Evolutionary conservation across 495 filamentous ascomycete genomes (phyloP).

Genomic region (Poronia punctata): DNA sequence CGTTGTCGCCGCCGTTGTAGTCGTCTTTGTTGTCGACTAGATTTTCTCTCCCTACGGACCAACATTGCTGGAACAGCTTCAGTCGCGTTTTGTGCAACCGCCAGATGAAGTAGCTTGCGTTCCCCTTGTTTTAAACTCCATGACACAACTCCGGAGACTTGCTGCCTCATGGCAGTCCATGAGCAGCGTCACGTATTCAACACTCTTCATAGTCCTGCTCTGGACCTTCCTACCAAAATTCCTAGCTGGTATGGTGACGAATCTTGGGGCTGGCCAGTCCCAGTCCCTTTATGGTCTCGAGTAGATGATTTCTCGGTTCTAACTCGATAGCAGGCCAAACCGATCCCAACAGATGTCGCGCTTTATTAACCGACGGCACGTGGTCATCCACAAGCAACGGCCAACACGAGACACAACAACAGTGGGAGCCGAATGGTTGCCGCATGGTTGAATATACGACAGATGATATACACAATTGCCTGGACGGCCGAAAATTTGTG

Average conservation of each 20-base stretch:
- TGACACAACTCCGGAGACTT: constrained; percentile 14
- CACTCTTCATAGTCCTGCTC: constrained; percentile 9
- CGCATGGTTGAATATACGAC: constrained; percentile 48
- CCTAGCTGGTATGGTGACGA: constrained; percentile 3
- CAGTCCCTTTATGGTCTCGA: background rate
- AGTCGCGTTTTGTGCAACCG: constrained; percentile 5
- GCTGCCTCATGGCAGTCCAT: constrained; percentile 15
- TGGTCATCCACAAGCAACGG: constrained; percentile 32
- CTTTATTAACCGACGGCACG: constrained; percentile 44
- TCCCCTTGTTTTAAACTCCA: constrained; percentile 3
- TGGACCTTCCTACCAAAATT: constrained; percentile 9
- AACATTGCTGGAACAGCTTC: constrained; percentile 7
- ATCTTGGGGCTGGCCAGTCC: background rate
- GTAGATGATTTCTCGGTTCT: constrained; percentile 7
- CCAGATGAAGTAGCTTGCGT: constrained; percentile 10
- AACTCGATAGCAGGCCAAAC: constrained; percentile 12
- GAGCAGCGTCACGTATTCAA: constrained; percentile 12
- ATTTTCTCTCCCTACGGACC: background rate
- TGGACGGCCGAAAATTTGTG: constrained; percentile 38
- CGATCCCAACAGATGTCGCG: constrained; percentile 50
- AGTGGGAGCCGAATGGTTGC: constrained; percentile 58
- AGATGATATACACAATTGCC: constrained; percentile 40
- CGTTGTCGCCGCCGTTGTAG: background rate
- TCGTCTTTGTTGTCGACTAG: background rate
- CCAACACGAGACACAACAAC: constrained; percentile 16